These are phyloP conservation scores for Pseudocercospora fijiensis DNA, from an alignment of 2,329 filamentous ascomycete species.

Conservation along the genomic window DNA sequence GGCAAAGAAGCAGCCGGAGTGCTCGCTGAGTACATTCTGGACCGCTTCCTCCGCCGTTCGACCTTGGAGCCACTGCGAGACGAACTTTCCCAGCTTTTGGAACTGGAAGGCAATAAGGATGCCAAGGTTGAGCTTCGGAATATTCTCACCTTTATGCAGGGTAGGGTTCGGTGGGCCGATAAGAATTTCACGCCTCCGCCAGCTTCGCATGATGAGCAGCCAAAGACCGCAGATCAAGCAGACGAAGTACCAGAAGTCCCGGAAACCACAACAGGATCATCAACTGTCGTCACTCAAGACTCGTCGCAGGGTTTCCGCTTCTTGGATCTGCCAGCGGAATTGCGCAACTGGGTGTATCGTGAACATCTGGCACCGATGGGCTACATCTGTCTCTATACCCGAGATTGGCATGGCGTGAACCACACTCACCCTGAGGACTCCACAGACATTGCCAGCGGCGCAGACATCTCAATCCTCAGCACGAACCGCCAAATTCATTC, in stretches of 20 bases:
- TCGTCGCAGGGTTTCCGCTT: constrained; percentile 16
- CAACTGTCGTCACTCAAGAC: not conserved
- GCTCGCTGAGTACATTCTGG: not conserved
- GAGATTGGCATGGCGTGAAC: not conserved
- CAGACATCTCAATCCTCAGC: constrained; percentile 7
- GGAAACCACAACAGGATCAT: not conserved
- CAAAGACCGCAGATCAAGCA: not conserved
- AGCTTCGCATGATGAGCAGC: not conserved
- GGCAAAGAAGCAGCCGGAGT: not conserved
- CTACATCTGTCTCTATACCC: constrained; percentile 18
- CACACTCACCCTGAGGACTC: not conserved
- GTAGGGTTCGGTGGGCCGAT: not conserved
- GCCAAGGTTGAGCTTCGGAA: not conserved
- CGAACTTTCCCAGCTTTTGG: not conserved
- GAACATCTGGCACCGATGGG: constrained; percentile 20
- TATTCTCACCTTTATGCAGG: not conserved
- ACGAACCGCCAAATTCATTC: constrained; percentile 34
- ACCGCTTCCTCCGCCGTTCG: not conserved
- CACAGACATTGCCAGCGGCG: not conserved
- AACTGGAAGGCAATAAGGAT: not conserved
- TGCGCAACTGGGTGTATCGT: constrained; percentile 23
- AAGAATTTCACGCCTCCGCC: not conserved
- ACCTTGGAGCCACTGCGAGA: not conserved
- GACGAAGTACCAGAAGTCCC: not conserved
- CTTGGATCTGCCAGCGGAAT: constrained; percentile 24